Conservation (phyloP, 2,329 filamentous ascomycete species). For the Fusarium lateritium region DNA sequence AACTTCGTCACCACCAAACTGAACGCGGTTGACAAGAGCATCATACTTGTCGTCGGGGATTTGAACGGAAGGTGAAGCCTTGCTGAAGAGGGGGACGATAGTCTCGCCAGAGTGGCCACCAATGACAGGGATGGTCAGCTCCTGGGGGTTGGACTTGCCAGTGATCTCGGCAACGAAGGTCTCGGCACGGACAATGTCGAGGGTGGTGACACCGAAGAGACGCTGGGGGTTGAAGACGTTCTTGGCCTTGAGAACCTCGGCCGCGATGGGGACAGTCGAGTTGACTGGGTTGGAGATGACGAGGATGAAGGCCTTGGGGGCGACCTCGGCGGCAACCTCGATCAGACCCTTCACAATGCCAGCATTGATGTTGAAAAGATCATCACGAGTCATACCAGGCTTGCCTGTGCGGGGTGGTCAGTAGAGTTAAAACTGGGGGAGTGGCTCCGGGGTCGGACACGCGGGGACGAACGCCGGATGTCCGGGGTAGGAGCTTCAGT, state of each 20-base stretch:
- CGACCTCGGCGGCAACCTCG: constrained; percentile 87
- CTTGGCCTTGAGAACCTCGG: constrained; percentile 94
- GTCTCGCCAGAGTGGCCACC: constrained; percentile 98
- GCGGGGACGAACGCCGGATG: constrained; percentile 32
- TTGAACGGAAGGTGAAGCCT: constrained; percentile 82
- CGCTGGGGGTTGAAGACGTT: constrained; percentile 95
- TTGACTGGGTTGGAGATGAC: constrained; percentile 99
- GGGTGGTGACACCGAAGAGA: constrained; percentile 98
- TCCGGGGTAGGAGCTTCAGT: constrained; percentile 36
- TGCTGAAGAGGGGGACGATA: constrained; percentile 97
- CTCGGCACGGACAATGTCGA: constrained; percentile 98
- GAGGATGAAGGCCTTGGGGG: constrained; percentile 93
- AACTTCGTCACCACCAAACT: constrained; percentile 98
- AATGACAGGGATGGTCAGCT: constrained; percentile 90
- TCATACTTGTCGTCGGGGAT: constrained; percentile 94
- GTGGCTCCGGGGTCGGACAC: constrained; percentile 37
- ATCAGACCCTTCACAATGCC: constrained; percentile 96
- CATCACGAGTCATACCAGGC: constrained; percentile 99
- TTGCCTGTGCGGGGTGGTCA: constrained; percentile 75
- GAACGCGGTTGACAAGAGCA: constrained; percentile 91
- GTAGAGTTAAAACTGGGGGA: constrained; percentile 38
- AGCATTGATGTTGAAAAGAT: constrained; percentile 99
- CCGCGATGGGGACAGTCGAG: constrained; percentile 97
- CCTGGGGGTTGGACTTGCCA: constrained; percentile 85
- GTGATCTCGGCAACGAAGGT: constrained; percentile 92